phyloP scores from a whole-genome alignment of 192 early-diverging fungal genomes.

The Geranomyces variabilis region DNA sequence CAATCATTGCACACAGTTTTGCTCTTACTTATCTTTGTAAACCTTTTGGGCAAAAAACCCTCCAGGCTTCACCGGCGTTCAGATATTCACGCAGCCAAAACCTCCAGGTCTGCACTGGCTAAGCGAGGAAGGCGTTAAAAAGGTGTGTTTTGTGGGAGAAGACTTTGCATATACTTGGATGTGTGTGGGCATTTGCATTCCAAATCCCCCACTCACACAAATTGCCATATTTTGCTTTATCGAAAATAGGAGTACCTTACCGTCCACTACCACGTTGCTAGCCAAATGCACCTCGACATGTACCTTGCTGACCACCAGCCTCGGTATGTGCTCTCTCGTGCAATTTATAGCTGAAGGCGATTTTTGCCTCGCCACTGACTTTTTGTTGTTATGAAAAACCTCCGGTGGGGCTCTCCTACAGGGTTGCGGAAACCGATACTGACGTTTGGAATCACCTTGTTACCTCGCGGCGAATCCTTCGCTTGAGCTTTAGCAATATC shows the following conservation, averaged over 20 bases:
- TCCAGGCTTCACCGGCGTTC: slow-evolving; percentile 46
- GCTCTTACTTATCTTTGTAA: too few species aligned
- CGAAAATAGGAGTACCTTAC: slow-evolving; percentile 41
- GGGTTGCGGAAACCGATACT: slow-evolving; percentile 37
- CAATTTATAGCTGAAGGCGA: neutral
- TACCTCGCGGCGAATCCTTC: slow-evolving; percentile 41
- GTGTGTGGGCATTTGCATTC: neutral
- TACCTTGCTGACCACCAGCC: slow-evolving; percentile 43
- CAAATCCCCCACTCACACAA: too few species aligned
- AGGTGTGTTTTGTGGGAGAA: slow-evolving; percentile 22
- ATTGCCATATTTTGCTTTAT: too few species aligned
- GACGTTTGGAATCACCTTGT: slow-evolving; percentile 40
- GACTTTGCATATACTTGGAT: neutral
- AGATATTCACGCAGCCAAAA: slow-evolving; percentile 50
- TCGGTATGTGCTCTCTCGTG: slow-evolving; percentile 25
- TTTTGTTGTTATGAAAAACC: too few species aligned
- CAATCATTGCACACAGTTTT: too few species aligned
- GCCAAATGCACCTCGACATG: slow-evolving; percentile 40
- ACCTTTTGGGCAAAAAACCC: neutral
- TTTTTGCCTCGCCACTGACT: neutral
- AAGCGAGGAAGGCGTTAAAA: slow-evolving; percentile 47
- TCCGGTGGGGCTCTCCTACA: too few species aligned
- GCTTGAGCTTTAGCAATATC: slow-evolving; percentile 28
- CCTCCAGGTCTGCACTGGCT: slow-evolving; percentile 53
- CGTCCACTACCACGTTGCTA: slow-evolving; percentile 52